Evolutionary conservation across 805 yeast genomes (phyloP).

Genomic region (Zygosaccharomyces kombuchaensis): DNA sequence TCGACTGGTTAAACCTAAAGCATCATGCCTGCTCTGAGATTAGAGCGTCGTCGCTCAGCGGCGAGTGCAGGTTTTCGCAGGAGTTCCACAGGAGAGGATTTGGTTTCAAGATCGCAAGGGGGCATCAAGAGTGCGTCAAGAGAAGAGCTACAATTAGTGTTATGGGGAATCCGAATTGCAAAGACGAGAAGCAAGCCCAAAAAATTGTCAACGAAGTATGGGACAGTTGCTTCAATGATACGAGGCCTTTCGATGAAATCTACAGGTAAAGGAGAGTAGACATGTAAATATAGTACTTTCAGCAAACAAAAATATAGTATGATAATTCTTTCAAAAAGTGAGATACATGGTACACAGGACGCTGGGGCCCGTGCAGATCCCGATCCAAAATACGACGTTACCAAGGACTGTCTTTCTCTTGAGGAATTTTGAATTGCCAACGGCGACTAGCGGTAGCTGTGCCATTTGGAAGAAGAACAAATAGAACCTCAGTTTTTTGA

Average conservation of each 20-base stretch:
- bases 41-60: conserved; percentile 86
- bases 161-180: conserved; percentile 79
- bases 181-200: conserved; percentile 66
- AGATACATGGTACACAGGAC: conserved; percentile 79
- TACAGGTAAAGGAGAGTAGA: conserved; percentile 46
- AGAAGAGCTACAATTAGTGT: conserved; percentile 87
- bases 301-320: background rate
- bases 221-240: conserved; percentile 89
- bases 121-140: conserved; percentile 86
- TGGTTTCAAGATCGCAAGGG: conserved; percentile 56
- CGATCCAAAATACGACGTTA: conserved; percentile 84
- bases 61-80: conserved; percentile 89
- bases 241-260: conserved; percentile 92
- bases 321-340: conserved; percentile 47
- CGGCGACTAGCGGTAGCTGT: conserved; percentile 73
- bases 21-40: conserved; percentile 98
- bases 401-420: conserved; percentile 58
- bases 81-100: conserved; percentile 53
- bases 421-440: conserved; percentile 58
- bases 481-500: conserved; percentile 75
- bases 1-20: conserved; percentile 76
- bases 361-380: conserved; percentile 86
- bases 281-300: background rate
- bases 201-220: conserved; percentile 82
- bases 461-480: conserved; percentile 76